phyloP scores from a whole-genome alignment of 371 early-diverging fungal genomes.

The Mortierella sp. region DNA sequence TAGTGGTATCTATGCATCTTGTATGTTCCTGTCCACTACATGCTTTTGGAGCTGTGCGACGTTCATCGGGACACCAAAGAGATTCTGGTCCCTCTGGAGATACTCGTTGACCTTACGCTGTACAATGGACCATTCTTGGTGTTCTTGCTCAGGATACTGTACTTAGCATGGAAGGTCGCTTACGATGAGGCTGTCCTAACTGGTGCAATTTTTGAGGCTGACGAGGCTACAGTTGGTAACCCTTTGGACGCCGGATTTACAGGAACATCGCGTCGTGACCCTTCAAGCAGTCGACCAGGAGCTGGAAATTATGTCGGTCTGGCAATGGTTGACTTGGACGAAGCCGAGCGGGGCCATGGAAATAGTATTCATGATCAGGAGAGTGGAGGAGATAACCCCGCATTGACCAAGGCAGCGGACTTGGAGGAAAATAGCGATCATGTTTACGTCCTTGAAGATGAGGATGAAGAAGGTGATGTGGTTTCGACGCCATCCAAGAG shows the following conservation, averaged over 20 bases:
- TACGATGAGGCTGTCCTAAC: constrained; percentile 50
- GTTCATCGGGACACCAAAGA: constrained; percentile 35
- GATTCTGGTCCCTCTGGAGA: constrained; percentile 46
- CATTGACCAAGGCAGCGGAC: neutral
- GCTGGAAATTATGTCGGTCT: constrained; percentile 37
- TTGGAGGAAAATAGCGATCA: neutral
- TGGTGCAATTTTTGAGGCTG: constrained; percentile 44
- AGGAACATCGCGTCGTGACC: constrained; percentile 7
- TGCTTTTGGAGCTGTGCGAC: constrained; percentile 40
- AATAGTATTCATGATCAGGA: neutral
- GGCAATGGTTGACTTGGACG: constrained; percentile 48
- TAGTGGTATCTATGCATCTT: constrained; percentile 44
- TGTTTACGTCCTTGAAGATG: constrained; percentile 17
- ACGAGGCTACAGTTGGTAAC: neutral
- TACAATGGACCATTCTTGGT: constrained; percentile 47
- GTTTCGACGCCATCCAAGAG: neutral
- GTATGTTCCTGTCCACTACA: constrained; percentile 42
- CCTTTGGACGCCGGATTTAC: constrained; percentile 9
- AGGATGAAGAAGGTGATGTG: neutral
- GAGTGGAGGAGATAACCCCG: neutral
- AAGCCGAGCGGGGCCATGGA: constrained; percentile 23
- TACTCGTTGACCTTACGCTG: constrained; percentile 35
- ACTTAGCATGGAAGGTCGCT: constrained; percentile 46
- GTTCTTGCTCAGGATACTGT: constrained; percentile 31
- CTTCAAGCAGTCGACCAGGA: constrained; percentile 17